phyloP scores from a whole-genome alignment of 2,329 filamentous ascomycete genomes.

The Mollisia scopiformis region DNA sequence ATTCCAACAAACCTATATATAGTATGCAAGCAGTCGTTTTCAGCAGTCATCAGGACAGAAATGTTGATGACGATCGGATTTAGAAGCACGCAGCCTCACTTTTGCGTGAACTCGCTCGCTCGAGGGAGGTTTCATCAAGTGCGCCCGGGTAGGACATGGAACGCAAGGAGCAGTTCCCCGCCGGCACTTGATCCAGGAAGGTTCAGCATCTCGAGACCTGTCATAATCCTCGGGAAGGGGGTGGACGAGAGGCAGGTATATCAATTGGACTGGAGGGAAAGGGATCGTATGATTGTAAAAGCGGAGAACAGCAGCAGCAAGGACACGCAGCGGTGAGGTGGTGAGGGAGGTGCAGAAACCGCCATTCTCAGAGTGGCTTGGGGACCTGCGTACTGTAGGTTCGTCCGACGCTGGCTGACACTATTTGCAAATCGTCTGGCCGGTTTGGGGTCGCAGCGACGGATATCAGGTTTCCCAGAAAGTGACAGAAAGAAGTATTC shows the following conservation, averaged over 20 bases:
- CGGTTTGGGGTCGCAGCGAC: background rate
- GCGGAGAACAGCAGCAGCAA: background rate
- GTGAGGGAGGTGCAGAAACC: background rate
- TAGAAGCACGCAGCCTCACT: background rate
- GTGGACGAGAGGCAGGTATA: background rate
- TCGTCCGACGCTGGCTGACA: too few species aligned
- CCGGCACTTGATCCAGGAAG: background rate
- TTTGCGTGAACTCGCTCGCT: background rate
- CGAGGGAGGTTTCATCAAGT: background rate
- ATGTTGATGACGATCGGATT: background rate
- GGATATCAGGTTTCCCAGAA: constrained; percentile 1
- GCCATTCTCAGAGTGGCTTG: background rate
- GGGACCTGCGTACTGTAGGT: background rate
- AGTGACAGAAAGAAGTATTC: background rate
- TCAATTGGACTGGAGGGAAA: background rate
- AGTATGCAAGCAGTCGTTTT: constrained; percentile 9
- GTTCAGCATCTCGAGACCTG: background rate
- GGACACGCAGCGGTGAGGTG: background rate
- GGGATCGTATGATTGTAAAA: background rate
- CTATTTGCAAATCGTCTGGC: too few species aligned
- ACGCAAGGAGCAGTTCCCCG: background rate
- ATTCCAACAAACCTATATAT: constrained; percentile 19
- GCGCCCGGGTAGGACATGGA: constrained; percentile 1
- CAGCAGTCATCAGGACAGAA: background rate
- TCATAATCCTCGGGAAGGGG: background rate